phyloP scores from a whole-genome alignment of 768 basidiomycete species.

The Lyophyllum atratum region DNA sequence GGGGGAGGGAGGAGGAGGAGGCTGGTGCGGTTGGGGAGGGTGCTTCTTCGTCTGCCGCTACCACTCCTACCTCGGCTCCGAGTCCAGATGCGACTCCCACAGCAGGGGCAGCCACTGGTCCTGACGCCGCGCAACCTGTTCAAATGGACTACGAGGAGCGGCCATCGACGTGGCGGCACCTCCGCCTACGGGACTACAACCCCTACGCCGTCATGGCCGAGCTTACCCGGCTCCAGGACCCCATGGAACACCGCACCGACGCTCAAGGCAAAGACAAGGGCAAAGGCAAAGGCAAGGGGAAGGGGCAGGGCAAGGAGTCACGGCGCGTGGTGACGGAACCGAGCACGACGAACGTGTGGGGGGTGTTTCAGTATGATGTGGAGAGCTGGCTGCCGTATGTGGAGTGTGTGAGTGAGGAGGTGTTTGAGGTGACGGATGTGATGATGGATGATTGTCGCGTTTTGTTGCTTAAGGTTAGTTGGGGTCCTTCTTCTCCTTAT shows the following conservation, averaged over 20 bases:
- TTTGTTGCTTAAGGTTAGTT: constrained; percentile 47
- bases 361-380: constrained; percentile 49
- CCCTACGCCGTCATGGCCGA: constrained; percentile 30
- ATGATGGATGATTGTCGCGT: constrained; percentile 59
- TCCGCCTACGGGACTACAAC: constrained; percentile 42
- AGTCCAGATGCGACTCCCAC: not conserved
- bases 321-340: constrained; percentile 41
- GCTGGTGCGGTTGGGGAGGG: not conserved
- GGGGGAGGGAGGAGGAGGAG: too few relatives aligned
- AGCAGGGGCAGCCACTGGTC: not conserved
- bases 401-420: constrained; percentile 49
- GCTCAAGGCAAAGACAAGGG: too few relatives aligned
- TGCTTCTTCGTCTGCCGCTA: not conserved
- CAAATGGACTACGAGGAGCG: not conserved
- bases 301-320: constrained; percentile 24
- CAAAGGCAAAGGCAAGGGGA: constrained; percentile 18
- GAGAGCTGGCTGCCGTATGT: constrained; percentile 51
- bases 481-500: too few relatives aligned
- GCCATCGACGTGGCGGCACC: constrained; percentile 15
- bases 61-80: not conserved
- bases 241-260: too few relatives aligned
- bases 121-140: not conserved
- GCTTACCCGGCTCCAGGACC: too few relatives aligned
- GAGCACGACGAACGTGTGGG: constrained; percentile 42
- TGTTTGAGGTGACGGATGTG: constrained; percentile 52